phyloP scores from a whole-genome alignment of 371 early-diverging fungal genomes.

The Circinella umbellata region DNA sequence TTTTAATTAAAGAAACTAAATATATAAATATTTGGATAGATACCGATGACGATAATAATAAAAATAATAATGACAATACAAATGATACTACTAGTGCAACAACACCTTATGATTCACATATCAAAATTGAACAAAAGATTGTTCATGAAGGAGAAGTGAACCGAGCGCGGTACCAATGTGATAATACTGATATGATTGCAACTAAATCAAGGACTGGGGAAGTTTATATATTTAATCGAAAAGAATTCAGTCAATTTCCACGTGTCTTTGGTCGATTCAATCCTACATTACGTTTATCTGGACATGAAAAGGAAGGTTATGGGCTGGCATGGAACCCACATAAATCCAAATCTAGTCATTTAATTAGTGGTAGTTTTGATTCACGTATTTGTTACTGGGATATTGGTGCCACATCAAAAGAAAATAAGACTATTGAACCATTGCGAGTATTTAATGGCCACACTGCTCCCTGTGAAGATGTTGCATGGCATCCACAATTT shows the following conservation, averaged over 20 bases:
- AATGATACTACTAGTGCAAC: background rate
- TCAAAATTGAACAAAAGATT: conserved; percentile 90
- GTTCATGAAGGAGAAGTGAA: conserved; percentile 97
- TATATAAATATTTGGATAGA: background rate
- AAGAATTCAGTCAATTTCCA: conserved; percentile 88
- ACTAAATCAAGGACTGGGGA: conserved; percentile 95
- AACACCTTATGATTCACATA: conserved; percentile 74
- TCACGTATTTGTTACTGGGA: conserved; percentile 88
- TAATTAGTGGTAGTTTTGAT: conserved; percentile 86
- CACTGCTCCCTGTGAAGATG: conserved; percentile 94
- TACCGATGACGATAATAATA: conserved; percentile 8
- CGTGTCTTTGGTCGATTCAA: conserved; percentile 73
- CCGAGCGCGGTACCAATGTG: conserved; percentile 95
- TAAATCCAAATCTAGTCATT: conserved; percentile 60
- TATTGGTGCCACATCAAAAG: conserved; percentile 57
- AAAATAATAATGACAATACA: no score
- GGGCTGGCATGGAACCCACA: conserved; percentile 82
- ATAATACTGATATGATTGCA: conserved; percentile 95
- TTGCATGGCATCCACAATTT: conserved; percentile 88
- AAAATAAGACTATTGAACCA: conserved; percentile 77
- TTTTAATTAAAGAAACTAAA: background rate
- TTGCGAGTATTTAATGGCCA: conserved; percentile 81
- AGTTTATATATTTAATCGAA: conserved; percentile 97
- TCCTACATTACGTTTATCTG: conserved; percentile 89
- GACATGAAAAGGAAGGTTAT: conserved; percentile 96